Base-by-base conservation (phyloP, 2,329 filamentous ascomycete species). In the Colletotrichum paranaense region DNA sequence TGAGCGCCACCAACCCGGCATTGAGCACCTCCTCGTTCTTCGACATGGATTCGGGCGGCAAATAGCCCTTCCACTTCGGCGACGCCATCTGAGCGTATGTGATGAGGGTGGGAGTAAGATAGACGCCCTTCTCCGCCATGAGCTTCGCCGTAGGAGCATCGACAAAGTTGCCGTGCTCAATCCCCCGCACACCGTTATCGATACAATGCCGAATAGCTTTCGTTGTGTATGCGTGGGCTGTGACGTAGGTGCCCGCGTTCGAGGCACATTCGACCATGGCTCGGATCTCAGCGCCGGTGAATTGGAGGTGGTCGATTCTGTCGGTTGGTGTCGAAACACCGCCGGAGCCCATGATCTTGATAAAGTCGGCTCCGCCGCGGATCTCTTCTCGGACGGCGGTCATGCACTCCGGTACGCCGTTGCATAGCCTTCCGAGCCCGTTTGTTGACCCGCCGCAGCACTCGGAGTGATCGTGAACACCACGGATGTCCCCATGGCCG, bases 331-430 rank as follows among this genome's bases (percentile, higher is more conserved):
- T 87, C 0, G 87, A 84, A 1, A 92, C 89, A 16, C 90, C 90
- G 1, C 90, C 89, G 6, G 85, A 85, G 1, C 83, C 83, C 88
- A 91, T 91, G 74, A 92, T 89, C 79, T 92, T 92, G 79, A 92
- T 86, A 75, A 91, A 91, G 76, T 91, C 88, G 1, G 88, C 87
- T 1, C 90, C 90, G 14, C 81, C 83, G 11, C 89, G 83, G 1
- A 92, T 78, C 78, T 91, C 86, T 65, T 90, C 88, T 3, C 90
- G 83, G 0, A 86, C 85, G 5, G 82, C 86, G 19, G 84, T 84
- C 63, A 89, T 82, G 74, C 89, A 91, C 62, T 88, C 86, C 0
- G 88, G 82, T 0, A 90, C 88, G 2, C 89, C 88, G 76, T 91
- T 88, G 64, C 84, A 86, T 1, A 91, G 79, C 7, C 85, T 79